A percentile compares a stretch with the other conserved stretches of the same genome.
Conservation (phyloP, 106 monocot genomes). For the Apostasia ramifera region DNA sequence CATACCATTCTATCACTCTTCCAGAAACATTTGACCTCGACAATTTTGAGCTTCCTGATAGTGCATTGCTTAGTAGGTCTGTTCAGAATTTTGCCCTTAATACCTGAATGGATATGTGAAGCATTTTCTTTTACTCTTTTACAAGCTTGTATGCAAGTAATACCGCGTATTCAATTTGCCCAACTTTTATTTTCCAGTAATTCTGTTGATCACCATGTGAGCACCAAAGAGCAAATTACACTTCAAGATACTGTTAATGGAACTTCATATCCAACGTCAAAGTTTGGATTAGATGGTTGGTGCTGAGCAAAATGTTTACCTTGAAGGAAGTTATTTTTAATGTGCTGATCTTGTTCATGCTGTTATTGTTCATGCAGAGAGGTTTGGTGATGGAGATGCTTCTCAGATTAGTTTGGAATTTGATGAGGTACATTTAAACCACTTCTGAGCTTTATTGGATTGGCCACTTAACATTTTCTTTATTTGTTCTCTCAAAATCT, state of each 20-base stretch:
- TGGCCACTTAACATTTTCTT: not conserved
- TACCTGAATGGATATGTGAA: no score
- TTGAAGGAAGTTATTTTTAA: constrained; percentile 2
- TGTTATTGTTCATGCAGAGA: constrained; percentile 46
- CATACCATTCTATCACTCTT: constrained; percentile 97
- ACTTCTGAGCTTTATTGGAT: no score
- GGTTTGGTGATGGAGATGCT: constrained; percentile 98
- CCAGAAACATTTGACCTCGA: constrained; percentile 99
- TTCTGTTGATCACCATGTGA: constrained; percentile 93
- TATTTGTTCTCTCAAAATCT: not conserved
- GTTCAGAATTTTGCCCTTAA: constrained; percentile 13
- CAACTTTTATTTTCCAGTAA: constrained; percentile 39
- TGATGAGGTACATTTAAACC: constrained; percentile 61
- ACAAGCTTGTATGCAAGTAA: not conserved
- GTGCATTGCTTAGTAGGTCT: constrained; percentile 54
- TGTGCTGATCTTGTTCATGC: not conserved
- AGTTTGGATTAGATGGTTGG: constrained; percentile 76
- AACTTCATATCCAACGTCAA: constrained; percentile 55
- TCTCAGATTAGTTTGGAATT: constrained; percentile 89
- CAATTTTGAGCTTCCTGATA: constrained; percentile 96
- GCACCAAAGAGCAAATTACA: constrained; percentile 97
- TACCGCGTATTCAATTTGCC: not conserved
- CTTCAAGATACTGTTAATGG: constrained; percentile 79
- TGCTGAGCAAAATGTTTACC: not conserved
- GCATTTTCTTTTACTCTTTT: not conserved